Conservation (phyloP, 129 eudicot species). For the Arctium minus region DNA sequence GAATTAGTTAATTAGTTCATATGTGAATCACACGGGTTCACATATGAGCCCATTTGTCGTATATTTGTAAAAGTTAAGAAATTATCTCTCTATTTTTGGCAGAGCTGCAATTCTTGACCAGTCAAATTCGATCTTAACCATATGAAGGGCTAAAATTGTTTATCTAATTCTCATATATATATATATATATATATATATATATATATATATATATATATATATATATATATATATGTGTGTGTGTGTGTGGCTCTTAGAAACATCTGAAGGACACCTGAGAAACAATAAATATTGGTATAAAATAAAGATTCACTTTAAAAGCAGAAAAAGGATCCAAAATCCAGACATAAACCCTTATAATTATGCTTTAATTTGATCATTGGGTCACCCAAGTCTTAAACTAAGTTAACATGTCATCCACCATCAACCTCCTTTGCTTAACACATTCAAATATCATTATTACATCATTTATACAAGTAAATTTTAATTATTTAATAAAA, state of each 20-base stretch:
- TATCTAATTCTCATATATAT: neutral
- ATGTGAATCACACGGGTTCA: too few relatives aligned
- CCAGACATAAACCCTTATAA: constrained; percentile 41
- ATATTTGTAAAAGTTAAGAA: too few relatives aligned
- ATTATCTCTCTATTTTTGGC: too few relatives aligned
- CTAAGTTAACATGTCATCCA: constrained; percentile 54
- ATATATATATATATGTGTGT: neutral
- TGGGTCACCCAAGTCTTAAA: constrained; percentile 46
- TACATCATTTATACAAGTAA: neutral
- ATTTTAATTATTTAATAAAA: neutral
- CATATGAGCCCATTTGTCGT: too few relatives aligned
- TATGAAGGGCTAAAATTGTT: neutral
- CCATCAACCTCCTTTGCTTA: constrained; percentile 30
- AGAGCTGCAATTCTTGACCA: too few relatives aligned
- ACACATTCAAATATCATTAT: neutral
- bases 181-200: neutral
- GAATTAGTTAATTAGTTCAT: too few relatives aligned
- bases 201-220: neutral
- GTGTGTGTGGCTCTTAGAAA: constrained; percentile 13
- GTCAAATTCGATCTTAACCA: too few relatives aligned
- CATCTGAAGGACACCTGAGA: constrained; percentile 30
- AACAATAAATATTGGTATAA: constrained; percentile 1
- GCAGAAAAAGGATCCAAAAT: constrained; percentile 30
- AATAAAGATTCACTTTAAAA: constrained; percentile 23
- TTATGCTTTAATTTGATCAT: constrained; percentile 30